Percentiles rank a stretch among this genome's conserved stretches.
phyloP scores from a whole-genome alignment of 1,284 basidiomycete species.

The Xerocomus nothofagi region DNA sequence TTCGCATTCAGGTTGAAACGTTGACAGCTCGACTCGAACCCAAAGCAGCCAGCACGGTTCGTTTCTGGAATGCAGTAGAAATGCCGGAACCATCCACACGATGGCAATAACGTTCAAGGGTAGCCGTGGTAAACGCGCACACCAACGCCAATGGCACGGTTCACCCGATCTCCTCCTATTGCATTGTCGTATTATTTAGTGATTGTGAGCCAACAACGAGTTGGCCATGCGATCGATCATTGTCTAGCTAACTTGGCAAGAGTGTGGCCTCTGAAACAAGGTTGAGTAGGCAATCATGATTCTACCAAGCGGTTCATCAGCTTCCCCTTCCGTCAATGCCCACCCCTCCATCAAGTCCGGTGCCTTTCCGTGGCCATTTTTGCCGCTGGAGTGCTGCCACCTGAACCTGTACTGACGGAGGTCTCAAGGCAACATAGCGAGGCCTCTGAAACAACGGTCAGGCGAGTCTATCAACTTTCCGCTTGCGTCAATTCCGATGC shows the following conservation, averaged over 20 bases:
- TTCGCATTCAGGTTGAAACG: not conserved
- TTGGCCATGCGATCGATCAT: not conserved
- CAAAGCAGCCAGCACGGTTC: slow-evolving; percentile 7
- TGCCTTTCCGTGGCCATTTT: not conserved
- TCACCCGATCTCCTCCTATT: not conserved
- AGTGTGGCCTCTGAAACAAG: slow-evolving; percentile 1
- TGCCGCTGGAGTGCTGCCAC: slow-evolving; percentile 2
- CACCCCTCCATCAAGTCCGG: not conserved
- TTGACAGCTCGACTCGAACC: slow-evolving; percentile 3
- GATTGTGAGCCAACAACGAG: not conserved
- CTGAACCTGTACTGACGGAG: not conserved
- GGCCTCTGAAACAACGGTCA: not conserved
- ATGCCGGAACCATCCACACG: not conserved
- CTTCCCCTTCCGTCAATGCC: not conserved
- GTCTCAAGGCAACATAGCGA: not conserved
- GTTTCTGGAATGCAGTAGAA: not conserved
- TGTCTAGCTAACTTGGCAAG: not conserved
- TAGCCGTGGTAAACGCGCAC: slow-evolving; percentile 13
- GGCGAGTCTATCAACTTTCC: not conserved
- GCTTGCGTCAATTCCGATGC: not conserved
- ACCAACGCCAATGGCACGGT: slow-evolving; percentile 14
- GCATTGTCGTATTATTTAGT: not conserved
- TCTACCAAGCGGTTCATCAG: not conserved
- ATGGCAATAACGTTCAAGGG: not conserved
- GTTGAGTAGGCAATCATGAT: not conserved